Conservation (phyloP, 164 flowering plant species). For the Sextonia rubra region DNA sequence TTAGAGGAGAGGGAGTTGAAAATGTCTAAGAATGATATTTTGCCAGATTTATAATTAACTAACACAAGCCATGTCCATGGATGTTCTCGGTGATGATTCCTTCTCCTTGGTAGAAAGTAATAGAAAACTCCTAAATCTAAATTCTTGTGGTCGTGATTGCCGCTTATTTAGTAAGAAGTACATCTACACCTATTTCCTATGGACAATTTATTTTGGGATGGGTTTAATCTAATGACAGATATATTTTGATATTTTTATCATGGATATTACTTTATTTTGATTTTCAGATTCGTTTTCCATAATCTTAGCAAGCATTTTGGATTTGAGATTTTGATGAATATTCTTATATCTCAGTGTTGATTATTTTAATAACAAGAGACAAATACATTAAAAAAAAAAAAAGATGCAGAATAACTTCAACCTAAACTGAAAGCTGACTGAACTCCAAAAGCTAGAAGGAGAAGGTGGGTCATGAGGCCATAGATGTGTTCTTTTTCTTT, state of each 20-base stretch:
- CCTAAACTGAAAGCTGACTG: slow-evolving; percentile 26
- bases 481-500: too few species aligned
- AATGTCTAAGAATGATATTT: slow-evolving; percentile 15
- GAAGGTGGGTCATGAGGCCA: too few species aligned
- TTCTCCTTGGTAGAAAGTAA: slow-evolving; percentile 23
- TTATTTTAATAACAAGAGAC: slow-evolving; percentile 12
- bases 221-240: slow-evolving; percentile 9
- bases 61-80: too few species aligned
- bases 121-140: slow-evolving; percentile 27
- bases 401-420: slow-evolving; percentile 16
- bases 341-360: background rate
- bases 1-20: slow-evolving; percentile 23
- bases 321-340: background rate
- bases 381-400: slow-evolving; percentile 2
- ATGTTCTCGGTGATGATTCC: slow-evolving; percentile 21
- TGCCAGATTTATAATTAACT: slow-evolving; percentile 31
- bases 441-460: too few species aligned
- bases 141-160: background rate
- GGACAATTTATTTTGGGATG: slow-evolving; percentile 2
- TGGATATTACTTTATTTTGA: too few species aligned
- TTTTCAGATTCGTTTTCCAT: too few species aligned
- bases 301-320: too few species aligned
- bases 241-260: too few species aligned
- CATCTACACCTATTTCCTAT: too few species aligned
- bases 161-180: too few species aligned